phyloP scores from a whole-genome alignment of 1,284 basidiomycete species.

The Boletus smithii region DNA sequence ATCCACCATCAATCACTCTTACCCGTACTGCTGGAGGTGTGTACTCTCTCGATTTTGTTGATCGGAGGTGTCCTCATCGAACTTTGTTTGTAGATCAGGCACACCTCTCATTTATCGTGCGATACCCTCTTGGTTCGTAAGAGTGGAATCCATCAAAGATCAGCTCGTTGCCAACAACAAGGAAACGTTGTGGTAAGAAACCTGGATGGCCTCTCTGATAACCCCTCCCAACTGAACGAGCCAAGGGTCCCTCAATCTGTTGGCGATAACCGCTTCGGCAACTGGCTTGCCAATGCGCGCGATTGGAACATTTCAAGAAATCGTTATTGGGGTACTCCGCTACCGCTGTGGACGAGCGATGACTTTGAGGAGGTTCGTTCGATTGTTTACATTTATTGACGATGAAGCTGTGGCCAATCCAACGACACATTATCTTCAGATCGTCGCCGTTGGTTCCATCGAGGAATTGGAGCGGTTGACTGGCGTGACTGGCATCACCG shows the following conservation, averaged over 20 bases:
- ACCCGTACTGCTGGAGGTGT: constrained; percentile 97
- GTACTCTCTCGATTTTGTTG: constrained; percentile 9
- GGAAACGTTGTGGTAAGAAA: constrained; percentile 79
- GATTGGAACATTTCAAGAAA: constrained; percentile 99
- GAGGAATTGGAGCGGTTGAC: constrained; percentile 87
- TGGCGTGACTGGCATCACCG: constrained; percentile 83
- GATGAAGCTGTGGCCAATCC: neutral
- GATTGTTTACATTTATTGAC: neutral
- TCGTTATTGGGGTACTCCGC: constrained; percentile 98
- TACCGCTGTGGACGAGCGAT: constrained; percentile 95
- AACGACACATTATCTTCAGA: constrained; percentile 41
- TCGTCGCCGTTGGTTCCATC: constrained; percentile 87
- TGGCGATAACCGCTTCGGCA: constrained; percentile 92
- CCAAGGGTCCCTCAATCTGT: constrained; percentile 88
- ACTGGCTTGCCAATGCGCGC: constrained; percentile 95
- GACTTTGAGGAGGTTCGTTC: constrained; percentile 77
- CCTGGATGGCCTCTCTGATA: neutral
- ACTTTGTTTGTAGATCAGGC: constrained; percentile 57
- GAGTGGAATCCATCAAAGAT: constrained; percentile 82
- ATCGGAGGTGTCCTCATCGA: neutral
- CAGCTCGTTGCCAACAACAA: constrained; percentile 90
- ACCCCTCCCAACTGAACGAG: neutral
- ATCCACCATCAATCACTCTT: constrained; percentile 84
- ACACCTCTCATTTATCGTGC: constrained; percentile 97
- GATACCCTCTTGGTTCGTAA: constrained; percentile 95